Conservation (phyloP, 2,329 filamentous ascomycete genomes). For the Sarocladium oryzae region DNA sequence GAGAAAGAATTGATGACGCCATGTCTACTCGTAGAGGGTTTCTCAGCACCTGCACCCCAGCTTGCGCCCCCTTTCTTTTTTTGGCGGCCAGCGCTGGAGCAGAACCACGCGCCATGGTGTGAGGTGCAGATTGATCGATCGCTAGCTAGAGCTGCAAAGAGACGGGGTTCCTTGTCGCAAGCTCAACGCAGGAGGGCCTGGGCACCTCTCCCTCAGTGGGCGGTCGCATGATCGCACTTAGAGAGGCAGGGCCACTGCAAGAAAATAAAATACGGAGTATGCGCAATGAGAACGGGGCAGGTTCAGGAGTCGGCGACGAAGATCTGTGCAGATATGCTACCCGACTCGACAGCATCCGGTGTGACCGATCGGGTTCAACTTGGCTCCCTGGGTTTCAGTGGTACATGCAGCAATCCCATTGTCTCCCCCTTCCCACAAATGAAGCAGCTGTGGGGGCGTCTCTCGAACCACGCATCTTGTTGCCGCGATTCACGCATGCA, state of each 20-base stretch:
- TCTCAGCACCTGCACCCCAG: constrained; percentile 7
- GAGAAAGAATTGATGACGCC: constrained; percentile 8
- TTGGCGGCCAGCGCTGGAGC: not conserved
- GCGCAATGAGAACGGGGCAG: not conserved
- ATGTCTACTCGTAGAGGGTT: constrained; percentile 2
- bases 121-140: not conserved
- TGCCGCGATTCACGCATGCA: constrained; percentile 7
- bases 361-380: too few relatives aligned
- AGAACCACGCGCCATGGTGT: not conserved
- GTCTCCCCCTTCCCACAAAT: not conserved
- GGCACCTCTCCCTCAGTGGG: not conserved
- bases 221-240: not conserved
- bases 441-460: not conserved
- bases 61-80: not conserved
- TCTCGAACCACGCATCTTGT: not conserved
- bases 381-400: not conserved
- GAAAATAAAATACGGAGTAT: too few relatives aligned
- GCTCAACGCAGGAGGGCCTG: not conserved
- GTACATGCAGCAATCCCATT: constrained; percentile 1
- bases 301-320: too few relatives aligned
- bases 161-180: not conserved
- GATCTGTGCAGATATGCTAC: too few relatives aligned
- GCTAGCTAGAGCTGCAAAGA: constrained; percentile 2
- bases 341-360: too few relatives aligned
- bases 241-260: too few relatives aligned